These are phyloP conservation scores for Durio zibethinus DNA, from an alignment of 345 rosid genomes.

Conservation along the genomic window DNA sequence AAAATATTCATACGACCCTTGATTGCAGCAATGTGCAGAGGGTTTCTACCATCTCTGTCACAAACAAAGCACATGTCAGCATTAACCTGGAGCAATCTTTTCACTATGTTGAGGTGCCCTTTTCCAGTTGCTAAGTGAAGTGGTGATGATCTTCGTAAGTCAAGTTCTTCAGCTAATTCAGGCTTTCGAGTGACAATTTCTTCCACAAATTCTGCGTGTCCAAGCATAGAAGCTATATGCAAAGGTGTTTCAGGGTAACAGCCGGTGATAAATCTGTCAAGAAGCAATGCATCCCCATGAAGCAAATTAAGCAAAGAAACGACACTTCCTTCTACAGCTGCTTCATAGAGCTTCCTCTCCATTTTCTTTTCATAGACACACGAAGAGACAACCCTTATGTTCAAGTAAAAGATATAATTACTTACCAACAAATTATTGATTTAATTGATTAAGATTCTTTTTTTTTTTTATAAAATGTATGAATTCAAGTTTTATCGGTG, in stretches of 20 bases:
- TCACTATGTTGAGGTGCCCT: conserved; percentile 19
- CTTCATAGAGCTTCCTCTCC: conserved; percentile 23
- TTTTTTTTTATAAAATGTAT: too few relatives aligned
- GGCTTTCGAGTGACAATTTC: conserved; percentile 9
- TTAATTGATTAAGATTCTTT: too few relatives aligned
- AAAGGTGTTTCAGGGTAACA: conserved; percentile 21
- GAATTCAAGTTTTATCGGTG: too few relatives aligned
- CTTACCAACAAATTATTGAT: too few relatives aligned
- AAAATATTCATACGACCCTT: conserved; percentile 24
- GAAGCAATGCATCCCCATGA: conserved; percentile 21
- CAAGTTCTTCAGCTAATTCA: conserved; percentile 21
- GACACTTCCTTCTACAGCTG: conserved; percentile 15
- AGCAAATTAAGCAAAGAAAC: conserved; percentile 14
- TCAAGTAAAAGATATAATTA: too few relatives aligned
- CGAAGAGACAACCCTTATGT: too few relatives aligned
- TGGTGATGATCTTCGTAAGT: conserved; percentile 19
- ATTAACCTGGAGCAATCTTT: background rate
- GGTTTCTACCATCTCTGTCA: conserved; percentile 19
- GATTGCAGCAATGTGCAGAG: conserved; percentile 26
- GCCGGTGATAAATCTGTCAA: conserved; percentile 21
- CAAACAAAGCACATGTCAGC: conserved; percentile 15
- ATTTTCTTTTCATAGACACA: background rate
- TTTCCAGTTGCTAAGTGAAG: conserved; percentile 31
- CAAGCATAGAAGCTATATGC: conserved; percentile 1
- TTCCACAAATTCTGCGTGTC: background rate